Evolutionary conservation across 1,284 basidiomycete genomes (phyloP), one percentile per base, ranked within the genome.

Genomic region (Tilletia indica): DNA sequence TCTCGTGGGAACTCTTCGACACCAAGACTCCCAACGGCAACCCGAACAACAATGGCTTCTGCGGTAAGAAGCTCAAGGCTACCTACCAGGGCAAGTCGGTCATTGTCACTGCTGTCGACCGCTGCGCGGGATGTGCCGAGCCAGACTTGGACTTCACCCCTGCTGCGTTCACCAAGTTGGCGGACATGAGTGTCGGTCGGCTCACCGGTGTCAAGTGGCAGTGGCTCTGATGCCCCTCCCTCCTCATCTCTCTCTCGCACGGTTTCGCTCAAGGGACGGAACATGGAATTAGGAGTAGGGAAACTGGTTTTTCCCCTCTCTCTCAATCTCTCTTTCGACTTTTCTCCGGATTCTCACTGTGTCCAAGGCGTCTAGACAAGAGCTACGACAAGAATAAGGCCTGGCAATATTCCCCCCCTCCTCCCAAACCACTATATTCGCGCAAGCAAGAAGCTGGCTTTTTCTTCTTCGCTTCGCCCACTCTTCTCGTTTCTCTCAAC

Each of bases 1-100:
- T 83, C 51, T 78, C 82, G 21, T 61, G 67, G 21, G 69, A 66
- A 14, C 71, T 81, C 25, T 82, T 73, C 45, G 77, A 82, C 71
- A 64, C 61, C 61, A 64, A 64, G 61, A 71, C 74, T 12, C 74
- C 78, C 19, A 75, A 74, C 31, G 76, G 73, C 69, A 82, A 82
- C 73, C 80, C 80, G n/a, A 81, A 81, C 76, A 71, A 74, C 21
- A 81, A 79, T 71, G 75, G 75, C 2, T 72, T 77, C 0, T 83
- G 82, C 61, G 81, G 80, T 31, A 77, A 78, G 74, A 78, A 77
- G 75, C 76, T 83, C 70, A 74, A 75, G 25, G 79, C 76, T 9
- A 73, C 72, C 19, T 80, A 82, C 71, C 34, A 75, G 5, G 78
- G 77, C 74, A 82, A 80, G 73, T 75, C 74, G 21, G 74, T 78